Conservation (phyloP, 2,329 filamentous ascomycete genomes). For the Penicillium brevicompactum region DNA sequence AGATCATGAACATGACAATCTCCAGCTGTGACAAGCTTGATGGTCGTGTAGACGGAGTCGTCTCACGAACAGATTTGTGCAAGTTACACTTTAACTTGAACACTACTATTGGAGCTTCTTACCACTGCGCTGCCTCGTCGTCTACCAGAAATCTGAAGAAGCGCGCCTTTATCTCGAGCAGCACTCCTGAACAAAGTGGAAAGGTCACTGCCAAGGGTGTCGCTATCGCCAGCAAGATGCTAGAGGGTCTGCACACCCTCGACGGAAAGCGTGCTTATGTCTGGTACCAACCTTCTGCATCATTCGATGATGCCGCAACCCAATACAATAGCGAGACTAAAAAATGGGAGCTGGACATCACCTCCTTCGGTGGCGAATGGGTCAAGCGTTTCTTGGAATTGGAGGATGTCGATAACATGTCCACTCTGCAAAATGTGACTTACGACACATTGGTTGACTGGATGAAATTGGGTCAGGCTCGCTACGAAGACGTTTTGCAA, state of each 20-base stretch:
- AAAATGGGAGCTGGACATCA: conserved; percentile 17
- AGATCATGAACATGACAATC: conserved; percentile 57
- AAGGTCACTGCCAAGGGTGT: conserved; percentile 16
- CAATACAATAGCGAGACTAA: conserved; percentile 12
- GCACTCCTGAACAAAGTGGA: conserved; percentile 15
- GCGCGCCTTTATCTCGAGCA: conserved; percentile 27
- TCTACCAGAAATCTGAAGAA: neutral
- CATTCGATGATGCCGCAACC: conserved; percentile 13
- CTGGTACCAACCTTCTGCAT: conserved; percentile 14
- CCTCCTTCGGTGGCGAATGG: conserved; percentile 12
- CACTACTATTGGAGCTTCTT: conserved; percentile 47
- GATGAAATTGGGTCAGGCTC: conserved; percentile 51
- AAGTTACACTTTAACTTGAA: conserved; percentile 47
- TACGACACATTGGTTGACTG: conserved; percentile 58
- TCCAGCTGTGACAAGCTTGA: conserved; percentile 56
- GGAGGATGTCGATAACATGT: conserved; percentile 33
- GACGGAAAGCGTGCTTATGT: conserved; percentile 17
- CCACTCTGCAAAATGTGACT: conserved; percentile 50
- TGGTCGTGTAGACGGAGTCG: conserved; percentile 55
- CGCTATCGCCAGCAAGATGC: conserved; percentile 12
- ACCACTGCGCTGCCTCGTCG: conserved; percentile 39
- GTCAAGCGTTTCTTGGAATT: conserved; percentile 13
- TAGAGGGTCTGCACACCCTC: conserved; percentile 14
- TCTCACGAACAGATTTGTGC: conserved; percentile 52
- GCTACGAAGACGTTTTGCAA: conserved; percentile 53